Conservation (phyloP, 2,329 filamentous ascomycete species). For the Drechslerella dactyloides region DNA sequence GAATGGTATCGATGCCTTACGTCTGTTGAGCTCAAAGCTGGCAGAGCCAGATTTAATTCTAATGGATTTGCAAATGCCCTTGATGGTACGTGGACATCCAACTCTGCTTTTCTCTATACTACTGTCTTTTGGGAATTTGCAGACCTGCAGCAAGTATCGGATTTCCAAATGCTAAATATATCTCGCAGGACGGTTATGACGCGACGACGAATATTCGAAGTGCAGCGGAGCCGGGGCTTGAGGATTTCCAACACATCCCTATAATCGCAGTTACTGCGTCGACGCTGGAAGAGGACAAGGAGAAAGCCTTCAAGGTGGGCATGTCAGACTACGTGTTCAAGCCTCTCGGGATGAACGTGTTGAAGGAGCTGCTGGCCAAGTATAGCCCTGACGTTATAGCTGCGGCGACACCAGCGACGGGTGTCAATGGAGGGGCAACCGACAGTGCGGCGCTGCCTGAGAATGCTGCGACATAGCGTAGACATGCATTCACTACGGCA, state of each 20-base stretch:
- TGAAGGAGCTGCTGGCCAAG: constrained; percentile 51
- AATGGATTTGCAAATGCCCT: constrained; percentile 55
- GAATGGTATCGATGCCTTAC: constrained; percentile 52
- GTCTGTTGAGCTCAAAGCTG: constrained; percentile 49
- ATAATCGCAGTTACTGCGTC: constrained; percentile 53
- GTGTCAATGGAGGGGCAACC: constrained; percentile 11
- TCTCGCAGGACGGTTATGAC: constrained; percentile 52
- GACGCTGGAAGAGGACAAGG: constrained; percentile 51
- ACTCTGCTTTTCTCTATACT: neutral
- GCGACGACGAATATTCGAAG: constrained; percentile 53
- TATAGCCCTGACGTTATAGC: constrained; percentile 19
- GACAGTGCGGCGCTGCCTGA: constrained; percentile 12
- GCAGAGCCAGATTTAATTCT: constrained; percentile 52
- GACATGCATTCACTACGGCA: constrained; percentile 36
- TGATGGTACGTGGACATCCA: constrained; percentile 46
- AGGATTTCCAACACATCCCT: constrained; percentile 52
- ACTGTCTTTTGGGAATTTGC: neutral
- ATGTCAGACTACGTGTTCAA: constrained; percentile 54
- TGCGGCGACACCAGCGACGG: neutral
- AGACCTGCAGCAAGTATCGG: too few relatives aligned
- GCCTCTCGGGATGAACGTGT: constrained; percentile 51
- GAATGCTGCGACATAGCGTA: constrained; percentile 36
- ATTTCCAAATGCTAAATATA: neutral
- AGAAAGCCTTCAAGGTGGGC: constrained; percentile 52
- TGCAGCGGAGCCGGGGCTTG: constrained; percentile 46